phyloP scores from a whole-genome alignment of 345 rosid genomes.

The Citrus maxima region DNA sequence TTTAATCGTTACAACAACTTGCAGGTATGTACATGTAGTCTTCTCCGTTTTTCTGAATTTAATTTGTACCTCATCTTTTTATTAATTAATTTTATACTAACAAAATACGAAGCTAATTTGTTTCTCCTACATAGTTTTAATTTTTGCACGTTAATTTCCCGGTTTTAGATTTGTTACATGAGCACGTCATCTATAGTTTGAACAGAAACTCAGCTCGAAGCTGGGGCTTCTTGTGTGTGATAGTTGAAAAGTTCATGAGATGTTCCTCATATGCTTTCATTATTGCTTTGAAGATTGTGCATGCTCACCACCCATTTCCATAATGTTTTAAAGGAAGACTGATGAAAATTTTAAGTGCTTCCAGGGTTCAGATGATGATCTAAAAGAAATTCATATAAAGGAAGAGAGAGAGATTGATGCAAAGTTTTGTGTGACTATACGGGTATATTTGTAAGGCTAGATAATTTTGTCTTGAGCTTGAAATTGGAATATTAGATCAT shows the following conservation, averaged over 20 bases:
- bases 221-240: not conserved
- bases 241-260: not conserved
- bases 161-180: not conserved
- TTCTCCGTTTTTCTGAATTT: not conserved
- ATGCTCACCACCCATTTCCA: not conserved
- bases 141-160: not conserved
- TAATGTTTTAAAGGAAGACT: not conserved
- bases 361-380: not conserved
- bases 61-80: not conserved
- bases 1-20: slow-evolving; percentile 62
- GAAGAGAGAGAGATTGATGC: no score
- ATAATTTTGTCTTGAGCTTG: no score
- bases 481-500: no score
- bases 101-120: not conserved
- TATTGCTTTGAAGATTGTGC: not conserved
- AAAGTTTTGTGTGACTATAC: no score
- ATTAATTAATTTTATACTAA: no score
- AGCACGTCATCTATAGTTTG: not conserved
- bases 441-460: no score
- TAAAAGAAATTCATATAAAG: no score
- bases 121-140: not conserved
- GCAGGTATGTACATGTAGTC: slow-evolving; percentile 31
- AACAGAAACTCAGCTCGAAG: not conserved
- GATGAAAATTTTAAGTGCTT: not conserved
- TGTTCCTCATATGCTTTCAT: not conserved